Evolutionary conservation across 768 basidiomycete genomes (phyloP).

Genomic region (Termitomyces sp.): DNA sequence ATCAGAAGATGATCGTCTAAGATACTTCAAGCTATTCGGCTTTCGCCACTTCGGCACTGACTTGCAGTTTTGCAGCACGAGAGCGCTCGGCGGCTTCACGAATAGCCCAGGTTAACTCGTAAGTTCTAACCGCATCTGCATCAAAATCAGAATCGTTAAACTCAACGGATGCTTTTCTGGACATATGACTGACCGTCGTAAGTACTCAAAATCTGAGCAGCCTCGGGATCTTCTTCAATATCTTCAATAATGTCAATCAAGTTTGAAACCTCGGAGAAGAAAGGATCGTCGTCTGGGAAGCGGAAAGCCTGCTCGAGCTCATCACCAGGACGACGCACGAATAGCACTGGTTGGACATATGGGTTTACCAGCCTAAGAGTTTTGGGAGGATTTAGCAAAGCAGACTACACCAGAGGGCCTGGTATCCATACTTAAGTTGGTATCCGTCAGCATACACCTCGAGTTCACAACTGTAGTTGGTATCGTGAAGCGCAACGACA

Average conservation of each 20-base stretch:
- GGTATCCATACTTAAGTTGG: slow-evolving; percentile 57
- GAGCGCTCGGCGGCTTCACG: slow-evolving; percentile 71
- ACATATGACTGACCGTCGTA: slow-evolving; percentile 60
- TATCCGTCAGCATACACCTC: slow-evolving; percentile 95
- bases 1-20: neutral
- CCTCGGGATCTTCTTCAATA: slow-evolving; percentile 82
- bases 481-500: slow-evolving; percentile 85
- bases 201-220: slow-evolving; percentile 70
- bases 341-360: slow-evolving; percentile 86
- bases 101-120: slow-evolving; percentile 93
- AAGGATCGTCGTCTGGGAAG: slow-evolving; percentile 84
- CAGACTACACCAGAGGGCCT: neutral
- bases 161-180: neutral
- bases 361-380: slow-evolving; percentile 73
- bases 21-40: slow-evolving; percentile 5
- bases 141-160: neutral
- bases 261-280: slow-evolving; percentile 90
- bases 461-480: slow-evolving; percentile 90
- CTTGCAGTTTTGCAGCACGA: slow-evolving; percentile 39
- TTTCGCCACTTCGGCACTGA: slow-evolving; percentile 22
- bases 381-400: neutral
- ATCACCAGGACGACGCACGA: slow-evolving; percentile 79
- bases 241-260: slow-evolving; percentile 87
- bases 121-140: slow-evolving; percentile 79
- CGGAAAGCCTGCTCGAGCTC: slow-evolving; percentile 64